These are phyloP conservation scores for Amanita fuliginea DNA, from an alignment of 768 basidiomycete genomes.

Conservation along the genomic window DNA sequence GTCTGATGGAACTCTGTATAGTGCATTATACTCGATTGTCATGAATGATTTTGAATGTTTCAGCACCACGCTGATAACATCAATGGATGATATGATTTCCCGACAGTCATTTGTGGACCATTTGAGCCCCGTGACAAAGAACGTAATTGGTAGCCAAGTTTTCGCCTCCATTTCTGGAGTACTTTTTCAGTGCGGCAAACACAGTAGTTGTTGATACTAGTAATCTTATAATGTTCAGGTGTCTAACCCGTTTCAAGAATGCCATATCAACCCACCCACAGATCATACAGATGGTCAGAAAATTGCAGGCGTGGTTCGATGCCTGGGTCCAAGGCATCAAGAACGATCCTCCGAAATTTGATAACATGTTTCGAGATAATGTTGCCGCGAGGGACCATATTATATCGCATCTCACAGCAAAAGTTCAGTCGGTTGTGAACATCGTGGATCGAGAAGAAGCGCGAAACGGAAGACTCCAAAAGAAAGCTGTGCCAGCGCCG, in stretches of 20 bases:
- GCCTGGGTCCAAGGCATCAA: conserved; percentile 34
- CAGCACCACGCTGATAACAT: conserved; percentile 25
- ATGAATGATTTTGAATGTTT: conserved; percentile 34
- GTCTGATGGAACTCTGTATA: conserved; percentile 13
- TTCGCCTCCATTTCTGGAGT: conserved; percentile 35
- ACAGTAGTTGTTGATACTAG: conserved; percentile 9
- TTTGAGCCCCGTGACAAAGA: neutral
- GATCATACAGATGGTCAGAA: conserved; percentile 27
- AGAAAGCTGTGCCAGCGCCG: conserved; percentile 7
- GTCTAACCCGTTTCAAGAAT: conserved; percentile 48
- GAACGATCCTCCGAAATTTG: conserved; percentile 28
- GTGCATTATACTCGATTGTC: conserved; percentile 33
- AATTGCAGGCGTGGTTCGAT: conserved; percentile 33
- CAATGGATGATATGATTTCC: conserved; percentile 26
- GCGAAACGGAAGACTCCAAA: conserved; percentile 17
- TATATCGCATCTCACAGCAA: conserved; percentile 22
- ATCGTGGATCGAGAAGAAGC: conserved; percentile 43
- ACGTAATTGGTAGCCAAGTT: conserved; percentile 26
- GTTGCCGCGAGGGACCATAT: conserved; percentile 25
- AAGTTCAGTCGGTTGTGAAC: conserved; percentile 22
- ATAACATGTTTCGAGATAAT: conserved; percentile 26
- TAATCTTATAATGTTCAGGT: conserved; percentile 23
- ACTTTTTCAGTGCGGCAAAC: conserved; percentile 36
- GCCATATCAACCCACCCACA: conserved; percentile 34
- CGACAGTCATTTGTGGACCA: conserved; percentile 25